Evolutionary conservation across 129 eudicot species (phyloP).

Genomic region (Gnaphalium uliginosum): DNA sequence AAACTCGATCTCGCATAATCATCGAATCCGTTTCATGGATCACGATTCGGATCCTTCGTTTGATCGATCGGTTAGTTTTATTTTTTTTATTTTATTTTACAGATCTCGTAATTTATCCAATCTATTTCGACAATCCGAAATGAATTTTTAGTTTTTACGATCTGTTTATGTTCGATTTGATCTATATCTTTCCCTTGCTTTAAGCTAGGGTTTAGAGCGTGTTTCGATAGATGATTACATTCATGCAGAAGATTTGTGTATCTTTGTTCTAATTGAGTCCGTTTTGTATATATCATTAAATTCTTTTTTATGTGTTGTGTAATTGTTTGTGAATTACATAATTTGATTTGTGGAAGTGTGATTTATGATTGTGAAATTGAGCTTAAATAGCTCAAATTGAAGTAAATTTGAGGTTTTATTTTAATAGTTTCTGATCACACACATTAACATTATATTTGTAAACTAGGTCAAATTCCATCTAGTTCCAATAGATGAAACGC

Average conservation of each 20-base stretch:
- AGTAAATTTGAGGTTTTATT: constrained; percentile 13
- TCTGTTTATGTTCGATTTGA: constrained; percentile 18
- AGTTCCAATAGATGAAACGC: too few relatives aligned
- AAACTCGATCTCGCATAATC: constrained; percentile 24
- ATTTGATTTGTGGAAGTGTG: background rate
- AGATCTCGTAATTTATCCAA: constrained; percentile 17
- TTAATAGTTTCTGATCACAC: background rate
- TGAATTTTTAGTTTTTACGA: background rate
- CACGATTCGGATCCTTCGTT: constrained; percentile 27
- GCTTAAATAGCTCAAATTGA: background rate
- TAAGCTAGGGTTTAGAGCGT: constrained; percentile 15
- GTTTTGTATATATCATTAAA: background rate
- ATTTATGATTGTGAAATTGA: background rate
- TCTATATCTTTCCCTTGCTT: constrained; percentile 15
- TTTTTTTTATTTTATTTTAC: background rate
- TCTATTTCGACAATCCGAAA: constrained; percentile 1
- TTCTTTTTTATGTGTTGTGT: background rate
- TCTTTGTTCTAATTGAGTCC: background rate
- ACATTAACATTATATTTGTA: background rate
- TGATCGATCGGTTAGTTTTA: constrained; percentile 32
- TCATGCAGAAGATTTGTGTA: background rate
- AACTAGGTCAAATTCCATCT: too few relatives aligned
- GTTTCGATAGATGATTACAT: background rate
- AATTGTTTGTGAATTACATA: constrained; percentile 14
- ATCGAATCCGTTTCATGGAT: constrained; percentile 34